Conservation (phyloP, 202 grass and related monocot genomes). For the Setaria viridis region DNA sequence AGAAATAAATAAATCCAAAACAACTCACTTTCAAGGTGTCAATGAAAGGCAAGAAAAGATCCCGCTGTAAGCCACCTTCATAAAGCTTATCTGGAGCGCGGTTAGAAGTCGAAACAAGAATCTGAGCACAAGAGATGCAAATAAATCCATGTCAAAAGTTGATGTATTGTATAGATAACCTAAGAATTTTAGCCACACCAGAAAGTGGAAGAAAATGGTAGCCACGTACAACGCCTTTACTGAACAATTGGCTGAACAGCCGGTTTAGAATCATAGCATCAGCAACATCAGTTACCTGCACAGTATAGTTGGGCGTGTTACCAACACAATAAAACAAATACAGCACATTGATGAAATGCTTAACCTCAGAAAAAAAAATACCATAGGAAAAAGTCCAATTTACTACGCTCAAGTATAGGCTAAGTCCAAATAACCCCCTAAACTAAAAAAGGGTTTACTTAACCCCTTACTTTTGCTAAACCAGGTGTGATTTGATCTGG, state of each 20-base stretch:
- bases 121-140: slow-evolving; percentile 50
- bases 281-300: slow-evolving; percentile 93
- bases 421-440: no score
- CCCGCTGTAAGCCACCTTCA: slow-evolving; percentile 92
- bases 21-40: slow-evolving; percentile 75
- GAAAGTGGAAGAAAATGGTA: slow-evolving; percentile 33
- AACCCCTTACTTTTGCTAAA: no score
- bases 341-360: neutral
- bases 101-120: slow-evolving; percentile 96
- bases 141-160: slow-evolving; percentile 28
- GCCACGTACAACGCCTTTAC: slow-evolving; percentile 86
- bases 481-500: no score
- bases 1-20: slow-evolving; percentile 5
- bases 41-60: slow-evolving; percentile 94
- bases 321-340: slow-evolving; percentile 39
- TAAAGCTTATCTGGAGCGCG: slow-evolving; percentile 91
- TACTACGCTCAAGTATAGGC: no score
- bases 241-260: slow-evolving; percentile 87
- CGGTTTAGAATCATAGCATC: slow-evolving; percentile 96
- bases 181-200: slow-evolving; percentile 22
- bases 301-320: slow-evolving; percentile 33
- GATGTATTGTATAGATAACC: slow-evolving; percentile 2
- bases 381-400: no score
- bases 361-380: neutral
- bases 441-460: no score